Evolutionary conservation across 306 rosid species (phyloP).

Genomic region (Neltuma alba): DNA sequence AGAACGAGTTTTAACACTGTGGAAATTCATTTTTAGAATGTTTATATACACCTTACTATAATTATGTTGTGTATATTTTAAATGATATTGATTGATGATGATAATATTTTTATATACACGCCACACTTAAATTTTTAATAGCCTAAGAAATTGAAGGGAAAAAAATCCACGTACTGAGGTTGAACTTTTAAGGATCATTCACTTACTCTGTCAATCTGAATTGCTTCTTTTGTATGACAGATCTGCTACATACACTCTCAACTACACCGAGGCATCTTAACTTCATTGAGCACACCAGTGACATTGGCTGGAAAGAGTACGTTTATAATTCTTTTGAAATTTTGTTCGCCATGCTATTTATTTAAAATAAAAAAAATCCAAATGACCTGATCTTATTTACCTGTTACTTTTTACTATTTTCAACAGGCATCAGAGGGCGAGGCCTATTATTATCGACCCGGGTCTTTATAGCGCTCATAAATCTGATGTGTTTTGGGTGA

Average conservation of each 20-base stretch:
- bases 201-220: not conserved
- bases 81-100: too few relatives aligned
- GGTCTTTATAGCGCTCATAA: constrained; percentile 52
- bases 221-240: constrained; percentile 34
- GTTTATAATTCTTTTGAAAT: constrained; percentile 22
- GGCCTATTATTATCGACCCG: constrained; percentile 58
- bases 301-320: constrained; percentile 93
- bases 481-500: constrained; percentile 59
- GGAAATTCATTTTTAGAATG: not conserved
- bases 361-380: too few relatives aligned
- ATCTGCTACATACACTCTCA: constrained; percentile 51
- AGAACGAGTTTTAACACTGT: not conserved
- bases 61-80: too few relatives aligned
- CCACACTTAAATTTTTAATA: too few relatives aligned
- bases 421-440: constrained; percentile 55
- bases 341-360: not conserved
- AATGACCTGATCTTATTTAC: constrained; percentile 2
- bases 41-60: not conserved
- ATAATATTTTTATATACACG: too few relatives aligned
- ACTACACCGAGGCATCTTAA: constrained; percentile 51
- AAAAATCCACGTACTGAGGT: too few relatives aligned
- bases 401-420: constrained; percentile 22
- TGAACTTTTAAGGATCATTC: too few relatives aligned
- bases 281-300: constrained; percentile 67
- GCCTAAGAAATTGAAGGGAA: too few relatives aligned